A percentile compares a stretch with the other conserved stretches of the same genome.
Evolutionary conservation across 2,329 filamentous ascomycete species (phyloP).

Genomic region (Venturia effusa): DNA sequence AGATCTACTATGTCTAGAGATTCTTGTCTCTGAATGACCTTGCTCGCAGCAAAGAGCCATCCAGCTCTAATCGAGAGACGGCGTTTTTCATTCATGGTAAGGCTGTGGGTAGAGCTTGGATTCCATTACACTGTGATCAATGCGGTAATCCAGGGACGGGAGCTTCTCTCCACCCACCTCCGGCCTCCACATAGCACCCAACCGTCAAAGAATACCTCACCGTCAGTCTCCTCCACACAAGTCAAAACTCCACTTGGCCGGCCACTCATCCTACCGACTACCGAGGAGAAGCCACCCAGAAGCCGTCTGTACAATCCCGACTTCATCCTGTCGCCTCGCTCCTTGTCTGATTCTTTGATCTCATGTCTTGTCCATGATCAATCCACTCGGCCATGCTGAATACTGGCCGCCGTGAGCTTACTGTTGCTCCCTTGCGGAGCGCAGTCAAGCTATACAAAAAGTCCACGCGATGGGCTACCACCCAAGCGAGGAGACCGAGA

Average conservation of each 20-base stretch:
- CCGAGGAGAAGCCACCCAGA: conserved; percentile 1
- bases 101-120: not conserved
- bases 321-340: not conserved
- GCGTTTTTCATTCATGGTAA: not conserved
- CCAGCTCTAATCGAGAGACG: too few relatives aligned
- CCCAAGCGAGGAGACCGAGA: conserved; percentile 9
- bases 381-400: conserved; percentile 9
- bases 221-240: not conserved
- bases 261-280: not conserved
- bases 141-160: not conserved
- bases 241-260: not conserved
- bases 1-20: too few relatives aligned
- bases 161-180: not conserved
- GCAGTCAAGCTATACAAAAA: not conserved
- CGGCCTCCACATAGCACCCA: not conserved
- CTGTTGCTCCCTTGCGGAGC: conserved; percentile 7
- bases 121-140: not conserved
- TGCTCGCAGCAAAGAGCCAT: too few relatives aligned
- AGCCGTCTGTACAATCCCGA: not conserved
- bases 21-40: too few relatives aligned
- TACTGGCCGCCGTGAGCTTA: conserved; percentile 11
- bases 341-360: not conserved
- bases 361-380: conserved; percentile 5
- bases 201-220: not conserved
- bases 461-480: conserved; percentile 8